Evolutionary conservation across 257 asterid genomes (phyloP), one percentile per base, ranked within the genome.

Genomic region (Solanum bulbocastanum): DNA sequence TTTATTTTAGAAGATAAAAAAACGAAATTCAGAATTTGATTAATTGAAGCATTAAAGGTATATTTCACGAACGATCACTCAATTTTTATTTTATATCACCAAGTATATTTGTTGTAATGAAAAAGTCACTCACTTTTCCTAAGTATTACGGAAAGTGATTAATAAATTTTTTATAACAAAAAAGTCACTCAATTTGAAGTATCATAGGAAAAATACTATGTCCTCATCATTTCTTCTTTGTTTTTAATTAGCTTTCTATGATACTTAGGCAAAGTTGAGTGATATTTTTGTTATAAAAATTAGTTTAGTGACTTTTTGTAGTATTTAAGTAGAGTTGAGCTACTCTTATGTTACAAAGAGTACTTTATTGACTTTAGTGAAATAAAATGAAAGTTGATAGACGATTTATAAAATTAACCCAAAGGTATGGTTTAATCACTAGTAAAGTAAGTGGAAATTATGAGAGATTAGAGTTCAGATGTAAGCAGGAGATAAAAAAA

Each of bases 401-500:
- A 11, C 0, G 15, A 73, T 73, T 10, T 1, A 33, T 33, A 35
- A 73, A 72, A 33, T 72, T 16, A 72, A 72, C 0, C 14, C 23
- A 75, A 22, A 2, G 18, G 20, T 23, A 15, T 23, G 33, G 20
- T 14, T 46, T 37, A 12, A 0, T 75, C 3, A 27, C 20, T 0
- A 7, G 22, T 40, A 5, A 75, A 39, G 5, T 5, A 5, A 13
- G 4, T 76, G 36, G 13, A 76, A 39, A 40, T 42, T 7, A 76
- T n/a, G 23, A 9, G 3, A 76, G 35, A 76, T 27, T 12, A 3
- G 10, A 25, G 25, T 39, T 75, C 35, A 23, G 40, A 5, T 39
- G 4, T 4, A 23, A 37, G 0, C 0, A 39, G 12, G 22, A 37
- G 11, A 37, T 37, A 6, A 56, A 2, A 0, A 5, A 5, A 2